Base-by-base conservation (phyloP, 2,329 filamentous ascomycete species). In the Diplodia sapinea region DNA sequence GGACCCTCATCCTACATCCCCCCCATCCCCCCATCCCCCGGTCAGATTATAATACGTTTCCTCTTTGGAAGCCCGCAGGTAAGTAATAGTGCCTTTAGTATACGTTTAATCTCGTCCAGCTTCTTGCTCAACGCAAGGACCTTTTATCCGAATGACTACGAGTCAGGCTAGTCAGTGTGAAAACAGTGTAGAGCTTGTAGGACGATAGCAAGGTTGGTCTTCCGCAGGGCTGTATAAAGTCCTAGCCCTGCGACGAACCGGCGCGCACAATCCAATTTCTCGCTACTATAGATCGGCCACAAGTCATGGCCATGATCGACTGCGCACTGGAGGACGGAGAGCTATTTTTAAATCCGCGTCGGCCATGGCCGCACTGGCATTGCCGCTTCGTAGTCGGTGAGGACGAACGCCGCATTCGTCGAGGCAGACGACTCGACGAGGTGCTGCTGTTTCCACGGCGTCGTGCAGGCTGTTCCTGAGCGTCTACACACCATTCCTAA, bases 281-380 rank as follows among this genome's bases (percentile, higher is more conserved):
- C 43, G 43, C 43, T n/a, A 20, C 9, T 40, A 59, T 38, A 59
- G 57, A 62, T 49, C 57, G 57, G 11, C 40, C 26, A 31, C 15
- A 50, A 49, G 26, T 50, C 26, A 49, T 62, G 40, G 57, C 57
- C 26, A 36, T 43, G 57, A 49, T 50, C 43, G 40, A 50, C 59
- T 63, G 8, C 56, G 56, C 56, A 31, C 26, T 38, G 33, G n/a
- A 33, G 9, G 29, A 17, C 26, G 5, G 17, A 8, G n/a, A 12
- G 36, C 43, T 51, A 63, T 51, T 63, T 51, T 17, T 38, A 63
- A 51, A 26, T 20, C 40, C 23, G 57, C 13, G 12, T 26, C 50
- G 43, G 29, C 11, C 59, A 38, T 13, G 31, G 29, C 31, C 43
- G 59, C 36, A 26, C 23, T 38, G 26, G 29, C 43, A 40, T 2